phyloP scores from a whole-genome alignment of 106 monocot genomes.

The Dendrobium chrysotoxum region DNA sequence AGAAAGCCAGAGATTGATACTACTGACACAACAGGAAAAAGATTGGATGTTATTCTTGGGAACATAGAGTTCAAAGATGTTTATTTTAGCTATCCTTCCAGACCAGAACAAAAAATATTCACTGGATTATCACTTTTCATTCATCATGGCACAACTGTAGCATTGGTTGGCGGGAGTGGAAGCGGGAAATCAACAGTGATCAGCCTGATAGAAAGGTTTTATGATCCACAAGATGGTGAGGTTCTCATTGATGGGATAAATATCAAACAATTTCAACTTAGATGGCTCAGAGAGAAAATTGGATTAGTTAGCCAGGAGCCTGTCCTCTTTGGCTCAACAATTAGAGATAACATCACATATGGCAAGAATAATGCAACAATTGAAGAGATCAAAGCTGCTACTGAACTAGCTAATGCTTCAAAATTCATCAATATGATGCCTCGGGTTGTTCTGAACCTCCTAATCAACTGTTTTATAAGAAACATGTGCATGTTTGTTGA shows the following conservation, averaged over 20 bases:
- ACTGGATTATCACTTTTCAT: slow-evolving; percentile 36
- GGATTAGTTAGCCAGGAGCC: slow-evolving; percentile 53
- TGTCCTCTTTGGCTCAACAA: slow-evolving; percentile 29
- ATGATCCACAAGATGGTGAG: slow-evolving; percentile 33
- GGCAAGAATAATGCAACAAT: slow-evolving; percentile 37
- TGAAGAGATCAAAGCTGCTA: slow-evolving; percentile 39
- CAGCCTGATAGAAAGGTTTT: slow-evolving; percentile 44
- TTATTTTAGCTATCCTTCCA: slow-evolving; percentile 54
- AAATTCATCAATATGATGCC: slow-evolving; percentile 10
- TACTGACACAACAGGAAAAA: slow-evolving; percentile 29
- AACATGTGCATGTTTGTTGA: neutral
- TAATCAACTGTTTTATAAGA: neutral
- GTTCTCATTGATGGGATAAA: slow-evolving; percentile 28
- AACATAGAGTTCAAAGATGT: slow-evolving; percentile 53
- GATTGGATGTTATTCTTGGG: slow-evolving; percentile 32
- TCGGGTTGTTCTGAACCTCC: neutral
- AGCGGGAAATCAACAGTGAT: slow-evolving; percentile 47
- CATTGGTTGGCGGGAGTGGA: slow-evolving; percentile 48
- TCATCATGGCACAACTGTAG: slow-evolving; percentile 23
- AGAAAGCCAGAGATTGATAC: slow-evolving; percentile 54
- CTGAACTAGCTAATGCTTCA: slow-evolving; percentile 28
- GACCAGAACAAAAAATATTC: slow-evolving; percentile 53
- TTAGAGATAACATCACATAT: slow-evolving; percentile 40
- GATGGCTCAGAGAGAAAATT: slow-evolving; percentile 44
- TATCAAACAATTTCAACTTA: slow-evolving; percentile 20